Base-by-base conservation (phyloP, 2,329 filamentous ascomycete species). In the Alternaria solani region DNA sequence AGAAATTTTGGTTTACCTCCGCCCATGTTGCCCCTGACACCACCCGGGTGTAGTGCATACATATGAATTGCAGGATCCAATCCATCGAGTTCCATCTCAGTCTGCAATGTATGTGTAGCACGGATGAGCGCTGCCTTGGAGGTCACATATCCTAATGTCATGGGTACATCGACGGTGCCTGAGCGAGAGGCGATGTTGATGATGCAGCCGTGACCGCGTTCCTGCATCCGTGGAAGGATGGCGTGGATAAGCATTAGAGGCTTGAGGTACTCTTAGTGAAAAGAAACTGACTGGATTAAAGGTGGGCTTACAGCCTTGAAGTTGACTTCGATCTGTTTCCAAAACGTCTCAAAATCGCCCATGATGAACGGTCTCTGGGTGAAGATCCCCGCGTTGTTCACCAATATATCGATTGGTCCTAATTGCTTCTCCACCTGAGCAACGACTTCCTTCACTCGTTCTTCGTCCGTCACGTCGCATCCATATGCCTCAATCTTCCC, bases 291-390 rank as follows among this genome's bases (percentile, higher is more conserved):
- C 8, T 5, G 5, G 12, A 2, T 26, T 2, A 2, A 11, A 48
- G 7, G 51, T 32, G 3, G 4, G 0, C 44, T 54, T 51, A 61
- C 69, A 5, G 62, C 73, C 61, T 75, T 75, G 52, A 75, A 74
- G 36, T 74, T 75, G 30, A 75, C 73, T 51, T 75, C 73, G 18
- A 75, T 73, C 51, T 74, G 69, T 30, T 65, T 57, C 73, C 73
- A 75, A 51, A 75, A 75, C 1, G 28, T 30, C 2, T 69, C 59
- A 44, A 75, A 73, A 1, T 55, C 66, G 6, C 67, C 63, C 72
- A 75, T 75, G 2, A 75, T 53, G 16, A 70, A 65, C 0, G 73
- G 73, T 16, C 73, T 48, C 38, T 73, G 70, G 32, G 70, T 63
- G 3, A 74, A 49, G 12, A 75, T 71, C 0, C 73, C 73, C 0